A percentile compares a stretch with the other conserved stretches of the same genome.
phyloP scores from a whole-genome alignment of 2,329 filamentous ascomycete species.

The Diaporthe vexans region DNA sequence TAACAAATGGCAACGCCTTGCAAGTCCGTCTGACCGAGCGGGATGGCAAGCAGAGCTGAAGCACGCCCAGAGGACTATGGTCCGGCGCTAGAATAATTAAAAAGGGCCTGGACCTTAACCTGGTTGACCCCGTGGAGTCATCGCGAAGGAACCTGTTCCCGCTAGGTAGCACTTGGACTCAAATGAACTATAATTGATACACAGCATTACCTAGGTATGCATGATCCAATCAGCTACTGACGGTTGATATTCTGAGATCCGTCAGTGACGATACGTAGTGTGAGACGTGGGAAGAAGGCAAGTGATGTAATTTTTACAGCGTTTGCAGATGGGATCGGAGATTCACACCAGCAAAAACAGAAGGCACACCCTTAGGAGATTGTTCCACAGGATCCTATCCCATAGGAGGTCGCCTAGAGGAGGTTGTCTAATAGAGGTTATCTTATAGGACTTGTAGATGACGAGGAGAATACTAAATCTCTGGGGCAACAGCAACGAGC shows the following conservation, averaged over 20 bases:
- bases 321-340: not conserved
- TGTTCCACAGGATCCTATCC: too few species aligned
- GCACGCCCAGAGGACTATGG: not conserved
- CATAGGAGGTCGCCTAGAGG: too few species aligned
- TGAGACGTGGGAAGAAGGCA: not conserved
- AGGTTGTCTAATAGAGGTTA: too few species aligned
- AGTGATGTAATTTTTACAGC: too few species aligned
- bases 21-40: constrained; percentile 2
- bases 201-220: too few species aligned
- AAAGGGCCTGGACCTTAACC: not conserved
- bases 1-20: not conserved
- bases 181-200: not conserved
- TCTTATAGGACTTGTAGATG: too few species aligned
- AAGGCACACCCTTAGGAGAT: too few species aligned
- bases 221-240: not conserved
- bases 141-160: not conserved
- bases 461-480: too few species aligned
- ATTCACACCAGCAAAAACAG: too few species aligned
- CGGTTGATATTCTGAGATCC: not conserved
- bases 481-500: too few species aligned
- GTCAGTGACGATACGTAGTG: not conserved
- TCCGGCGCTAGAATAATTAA: not conserved
- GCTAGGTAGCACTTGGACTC: not conserved
- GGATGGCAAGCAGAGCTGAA: constrained; percentile 8
- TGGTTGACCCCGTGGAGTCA: not conserved